Conservation (phyloP, 257 asterid genomes). For the Salvia splendens region DNA sequence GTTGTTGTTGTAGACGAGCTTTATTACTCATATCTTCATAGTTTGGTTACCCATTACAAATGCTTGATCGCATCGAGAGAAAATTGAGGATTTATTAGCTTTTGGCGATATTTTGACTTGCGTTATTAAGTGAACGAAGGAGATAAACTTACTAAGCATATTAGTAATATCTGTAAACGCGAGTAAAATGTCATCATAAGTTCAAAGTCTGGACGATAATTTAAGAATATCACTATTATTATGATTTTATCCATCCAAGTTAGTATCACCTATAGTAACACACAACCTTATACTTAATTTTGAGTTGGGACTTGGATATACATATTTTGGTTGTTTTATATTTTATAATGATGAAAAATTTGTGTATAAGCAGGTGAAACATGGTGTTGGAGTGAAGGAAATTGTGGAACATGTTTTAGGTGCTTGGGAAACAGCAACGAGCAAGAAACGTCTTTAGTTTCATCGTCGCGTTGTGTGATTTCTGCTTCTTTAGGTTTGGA, state of each 20-base stretch:
- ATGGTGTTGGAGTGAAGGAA: constrained; percentile 85
- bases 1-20: neutral
- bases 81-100: neutral
- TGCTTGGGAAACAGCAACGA: constrained; percentile 80
- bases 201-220: too few species aligned
- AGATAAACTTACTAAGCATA: too few species aligned
- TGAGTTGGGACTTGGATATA: neutral
- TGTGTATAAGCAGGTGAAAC: constrained; percentile 70
- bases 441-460: constrained; percentile 58
- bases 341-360: neutral
- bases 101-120: neutral
- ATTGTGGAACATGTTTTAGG: constrained; percentile 66
- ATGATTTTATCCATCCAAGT: too few species aligned
- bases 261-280: too few species aligned
- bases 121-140: too few species aligned
- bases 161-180: too few species aligned
- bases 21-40: neutral
- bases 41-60: neutral
- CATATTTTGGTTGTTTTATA: neutral
- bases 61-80: neutral
- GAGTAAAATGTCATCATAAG: too few species aligned
- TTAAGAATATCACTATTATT: too few species aligned
- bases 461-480: neutral
- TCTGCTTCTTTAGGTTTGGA: neutral
- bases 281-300: too few species aligned